phyloP scores from a whole-genome alignment of 345 rosid genomes.

The Syzygium jambos region DNA sequence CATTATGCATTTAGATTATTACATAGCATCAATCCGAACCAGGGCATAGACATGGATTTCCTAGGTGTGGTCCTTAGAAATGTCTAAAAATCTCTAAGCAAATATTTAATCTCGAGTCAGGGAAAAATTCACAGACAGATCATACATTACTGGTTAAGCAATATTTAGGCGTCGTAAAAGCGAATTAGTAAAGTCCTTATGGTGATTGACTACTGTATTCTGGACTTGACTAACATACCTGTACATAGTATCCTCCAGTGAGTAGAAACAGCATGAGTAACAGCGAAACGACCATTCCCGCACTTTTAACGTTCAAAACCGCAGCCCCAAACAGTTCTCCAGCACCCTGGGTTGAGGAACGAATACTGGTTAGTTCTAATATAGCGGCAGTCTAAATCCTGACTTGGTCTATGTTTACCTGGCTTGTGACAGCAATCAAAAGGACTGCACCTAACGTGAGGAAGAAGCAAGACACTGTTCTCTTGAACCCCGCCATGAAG shows the following conservation, averaged over 20 bases:
- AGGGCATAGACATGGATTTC: not conserved
- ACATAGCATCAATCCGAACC: not conserved
- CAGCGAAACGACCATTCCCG: slow-evolving; percentile 88
- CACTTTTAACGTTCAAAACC: slow-evolving; percentile 77
- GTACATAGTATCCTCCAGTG: slow-evolving; percentile 96
- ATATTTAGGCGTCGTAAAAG: not conserved
- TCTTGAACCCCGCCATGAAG: slow-evolving; percentile 93
- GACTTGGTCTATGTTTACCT: slow-evolving; percentile 24
- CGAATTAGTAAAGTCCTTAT: not conserved
- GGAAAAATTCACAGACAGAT: not conserved
- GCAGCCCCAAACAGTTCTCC: slow-evolving; percentile 93
- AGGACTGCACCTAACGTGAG: slow-evolving; percentile 56
- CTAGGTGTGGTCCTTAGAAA: not conserved
- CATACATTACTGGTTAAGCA: not conserved
- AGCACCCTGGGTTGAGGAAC: slow-evolving; percentile 39
- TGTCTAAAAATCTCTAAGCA: not conserved
- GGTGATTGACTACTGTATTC: not conserved
- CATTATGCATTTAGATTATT: not conserved
- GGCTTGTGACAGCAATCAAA: slow-evolving; percentile 78
- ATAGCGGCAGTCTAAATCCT: not conserved
- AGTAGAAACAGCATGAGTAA: slow-evolving; percentile 83
- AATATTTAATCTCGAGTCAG: not conserved
- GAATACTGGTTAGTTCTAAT: not conserved
- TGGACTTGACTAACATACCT: slow-evolving; percentile 29
- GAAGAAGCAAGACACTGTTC: slow-evolving; percentile 84